Conservation (phyloP, 139 green algal genomes). For the Closterium sp. region DNA sequence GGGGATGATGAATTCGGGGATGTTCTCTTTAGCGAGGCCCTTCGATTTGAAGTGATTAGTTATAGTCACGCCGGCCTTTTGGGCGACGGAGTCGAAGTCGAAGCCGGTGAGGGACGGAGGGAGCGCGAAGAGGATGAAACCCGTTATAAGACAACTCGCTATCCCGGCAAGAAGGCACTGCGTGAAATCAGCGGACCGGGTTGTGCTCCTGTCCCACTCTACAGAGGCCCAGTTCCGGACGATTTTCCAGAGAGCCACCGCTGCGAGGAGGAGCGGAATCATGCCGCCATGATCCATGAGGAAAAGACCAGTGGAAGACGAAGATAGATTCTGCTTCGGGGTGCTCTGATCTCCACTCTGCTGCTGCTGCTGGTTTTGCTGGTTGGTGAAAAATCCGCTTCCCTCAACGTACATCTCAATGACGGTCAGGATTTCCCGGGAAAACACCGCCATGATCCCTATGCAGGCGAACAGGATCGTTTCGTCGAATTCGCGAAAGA, state of each 20-base stretch:
- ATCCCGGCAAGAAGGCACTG: neutral
- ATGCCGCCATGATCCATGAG: neutral
- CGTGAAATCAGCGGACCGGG: neutral
- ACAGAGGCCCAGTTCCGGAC: neutral
- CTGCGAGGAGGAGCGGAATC: neutral
- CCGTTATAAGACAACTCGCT: neutral
- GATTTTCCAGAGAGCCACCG: neutral
- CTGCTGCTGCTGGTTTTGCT: neutral
- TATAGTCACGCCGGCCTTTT: neutral
- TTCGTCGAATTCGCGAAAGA: neutral
- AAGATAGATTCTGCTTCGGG: neutral
- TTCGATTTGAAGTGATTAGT: neutral
- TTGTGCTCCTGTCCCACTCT: neutral
- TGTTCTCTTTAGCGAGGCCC: neutral
- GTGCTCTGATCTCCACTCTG: neutral
- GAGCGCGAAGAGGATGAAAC: neutral
- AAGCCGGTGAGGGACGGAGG: neutral
- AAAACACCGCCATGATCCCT: neutral
- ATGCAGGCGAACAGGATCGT: neutral
- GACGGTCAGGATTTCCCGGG: neutral
- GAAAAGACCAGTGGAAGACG: neutral
- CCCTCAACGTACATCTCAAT: neutral
- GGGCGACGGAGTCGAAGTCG: neutral
- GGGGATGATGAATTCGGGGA: neutral
- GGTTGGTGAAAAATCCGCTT: neutral